These are phyloP conservation scores for Hypoxylon sp. DNA, from an alignment of 2,329 filamentous ascomycete genomes.

Conservation along the genomic window DNA sequence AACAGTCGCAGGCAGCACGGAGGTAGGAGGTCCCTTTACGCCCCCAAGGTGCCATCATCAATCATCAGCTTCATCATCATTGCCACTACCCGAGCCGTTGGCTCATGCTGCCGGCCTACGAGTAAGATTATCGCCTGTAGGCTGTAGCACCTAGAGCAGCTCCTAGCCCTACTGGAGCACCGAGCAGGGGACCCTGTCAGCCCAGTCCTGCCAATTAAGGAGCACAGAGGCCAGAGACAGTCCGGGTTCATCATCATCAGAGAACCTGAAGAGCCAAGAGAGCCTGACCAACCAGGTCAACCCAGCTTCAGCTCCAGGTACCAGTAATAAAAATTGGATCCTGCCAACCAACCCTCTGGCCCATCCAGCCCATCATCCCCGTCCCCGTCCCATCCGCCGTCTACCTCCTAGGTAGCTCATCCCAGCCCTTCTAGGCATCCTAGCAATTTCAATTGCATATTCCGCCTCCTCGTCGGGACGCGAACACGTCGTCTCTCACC, in stretches of 20 bases:
- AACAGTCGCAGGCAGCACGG: constrained; percentile 5
- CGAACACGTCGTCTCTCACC: constrained; percentile 37
- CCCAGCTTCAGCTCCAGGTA: constrained; percentile 40
- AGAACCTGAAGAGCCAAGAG: constrained; percentile 13
- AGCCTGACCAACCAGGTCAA: constrained; percentile 25
- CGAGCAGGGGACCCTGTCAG: constrained; percentile 13
- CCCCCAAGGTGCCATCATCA: constrained; percentile 15
- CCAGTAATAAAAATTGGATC: constrained; percentile 44
- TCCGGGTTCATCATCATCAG: constrained; percentile 28
- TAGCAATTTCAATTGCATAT: constrained; percentile 40
- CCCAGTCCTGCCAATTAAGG: constrained; percentile 19
- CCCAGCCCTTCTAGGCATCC: constrained; percentile 39
- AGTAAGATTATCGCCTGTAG: constrained; percentile 6
- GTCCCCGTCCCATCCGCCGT: constrained; percentile 37
- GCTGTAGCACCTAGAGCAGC: constrained; percentile 6
- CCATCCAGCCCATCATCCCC: constrained; percentile 21
- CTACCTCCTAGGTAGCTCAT: constrained; percentile 27
- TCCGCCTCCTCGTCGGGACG: constrained; percentile 33
- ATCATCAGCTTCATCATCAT: not conserved
- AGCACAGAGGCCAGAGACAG: constrained; percentile 15
- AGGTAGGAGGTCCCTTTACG: constrained; percentile 10
- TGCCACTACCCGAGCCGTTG: constrained; percentile 13
- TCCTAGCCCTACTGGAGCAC: constrained; percentile 22
- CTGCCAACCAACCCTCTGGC: constrained; percentile 29
- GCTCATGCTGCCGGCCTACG: constrained; percentile 15